These are phyloP conservation scores for Euphorbia schlechtendalii DNA, from an alignment of 441 rosid species.

Conservation along the genomic window DNA sequence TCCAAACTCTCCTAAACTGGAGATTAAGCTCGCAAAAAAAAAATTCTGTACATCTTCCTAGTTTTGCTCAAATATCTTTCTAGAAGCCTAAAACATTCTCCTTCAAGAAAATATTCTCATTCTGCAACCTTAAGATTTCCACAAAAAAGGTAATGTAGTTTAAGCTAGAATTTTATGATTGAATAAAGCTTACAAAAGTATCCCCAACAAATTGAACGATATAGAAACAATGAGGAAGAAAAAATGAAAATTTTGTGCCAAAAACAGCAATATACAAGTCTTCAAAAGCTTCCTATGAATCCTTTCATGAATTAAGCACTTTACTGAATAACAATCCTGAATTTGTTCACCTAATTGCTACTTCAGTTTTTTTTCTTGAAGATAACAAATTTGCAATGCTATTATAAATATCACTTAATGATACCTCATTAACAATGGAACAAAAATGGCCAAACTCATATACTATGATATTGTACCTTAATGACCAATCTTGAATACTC, in stretches of 20 bases:
- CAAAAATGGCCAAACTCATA: not conserved
- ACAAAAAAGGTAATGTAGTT: not conserved
- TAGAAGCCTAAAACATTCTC: not conserved
- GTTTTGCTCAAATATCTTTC: not conserved
- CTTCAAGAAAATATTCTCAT: not conserved
- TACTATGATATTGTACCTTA: not conserved
- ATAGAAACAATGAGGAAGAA: not conserved
- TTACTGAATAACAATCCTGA: not conserved
- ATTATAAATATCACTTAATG: not conserved
- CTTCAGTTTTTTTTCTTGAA: not conserved
- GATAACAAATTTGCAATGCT: not conserved
- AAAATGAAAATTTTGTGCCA: not conserved
- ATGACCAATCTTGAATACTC: no score
- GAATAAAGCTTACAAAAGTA: not conserved
- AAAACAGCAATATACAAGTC: not conserved
- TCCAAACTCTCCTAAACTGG: no score
- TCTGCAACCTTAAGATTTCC: not conserved
- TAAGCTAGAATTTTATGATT: not conserved
- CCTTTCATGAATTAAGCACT: constrained; percentile 4
- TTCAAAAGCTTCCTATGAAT: not conserved
- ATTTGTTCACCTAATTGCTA: not conserved
- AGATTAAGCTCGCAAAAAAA: no score
- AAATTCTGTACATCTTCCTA: not conserved
- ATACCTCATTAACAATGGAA: not conserved
- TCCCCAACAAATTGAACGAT: not conserved